Base-by-base conservation (phyloP, 2,329 filamentous ascomycete species). In the Achaetomium macrosporum region DNA sequence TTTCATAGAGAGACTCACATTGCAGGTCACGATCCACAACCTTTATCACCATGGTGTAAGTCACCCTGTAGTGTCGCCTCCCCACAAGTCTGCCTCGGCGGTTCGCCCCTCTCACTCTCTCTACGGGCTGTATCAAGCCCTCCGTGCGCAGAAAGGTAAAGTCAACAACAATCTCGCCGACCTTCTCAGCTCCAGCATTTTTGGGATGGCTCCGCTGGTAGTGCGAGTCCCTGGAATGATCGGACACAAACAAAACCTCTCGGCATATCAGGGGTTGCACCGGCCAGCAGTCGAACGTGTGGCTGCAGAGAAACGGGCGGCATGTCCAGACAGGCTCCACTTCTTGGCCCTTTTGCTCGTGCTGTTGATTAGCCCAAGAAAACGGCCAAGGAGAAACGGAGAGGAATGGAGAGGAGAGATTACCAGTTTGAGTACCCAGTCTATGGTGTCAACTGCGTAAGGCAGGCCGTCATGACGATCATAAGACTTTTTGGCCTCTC, bases 91-190 rank as follows among this genome's bases (percentile, higher is more conserved):
- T n/a, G n/a, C n/a, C n/a, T n/a, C n/a, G n/a, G n/a, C 4, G 12
- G 47, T 20, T 54, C 55, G 15, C 48, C 56, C 19, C 47, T 43
- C 5, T 20, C 33, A 13, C 48, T 42, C 17, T n/a, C 4, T 56
- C 50, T 1, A 55, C 48, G 0, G 59, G 60, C 42, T 53, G 40
- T 35, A 64, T 58, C 33, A 52, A 17, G 40, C 57, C 55, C 35
- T 61, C 16, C 1, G 54, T 50, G 29, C 61, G 61, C 12, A 66
- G 59, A 33, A 59, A 58, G 9, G 61, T 65, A 46, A 66, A 60
- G 47, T 66, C 64, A 5, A 60, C 59, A n/a, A 60, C 20, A 30
- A 66, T 65, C 20, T 49, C 56, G 6, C 64, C 64, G 19, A 59
- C 55, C 30, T 54, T 47, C 44, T 66, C 55, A 11, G 56, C 53